Evolutionary conservation across 192 early-diverging fungal genomes (phyloP).

Genomic region (Entomortierella parvispora): DNA sequence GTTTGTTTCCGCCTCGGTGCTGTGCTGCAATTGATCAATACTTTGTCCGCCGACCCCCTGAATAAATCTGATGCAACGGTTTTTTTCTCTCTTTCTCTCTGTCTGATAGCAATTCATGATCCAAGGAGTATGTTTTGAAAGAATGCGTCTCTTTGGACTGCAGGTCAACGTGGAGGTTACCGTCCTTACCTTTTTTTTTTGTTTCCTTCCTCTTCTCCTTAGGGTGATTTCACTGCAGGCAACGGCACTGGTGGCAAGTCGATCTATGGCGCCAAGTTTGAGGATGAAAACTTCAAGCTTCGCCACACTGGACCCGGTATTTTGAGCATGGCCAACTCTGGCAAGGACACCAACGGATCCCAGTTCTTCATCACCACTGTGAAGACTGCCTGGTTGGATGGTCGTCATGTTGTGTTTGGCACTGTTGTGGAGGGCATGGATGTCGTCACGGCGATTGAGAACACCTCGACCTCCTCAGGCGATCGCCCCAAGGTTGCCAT

Average conservation of each 20-base stretch:
- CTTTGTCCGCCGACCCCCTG: neutral
- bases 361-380: conserved; percentile 96
- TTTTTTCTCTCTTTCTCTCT: conserved; percentile 1
- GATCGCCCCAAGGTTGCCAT: conserved; percentile 75
- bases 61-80: neutral
- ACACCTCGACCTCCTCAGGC: conserved; percentile 64
- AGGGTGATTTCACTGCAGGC: conserved; percentile 75
- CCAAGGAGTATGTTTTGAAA: conserved; percentile 46
- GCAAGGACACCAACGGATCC: conserved; percentile 83
- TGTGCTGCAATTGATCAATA: neutral
- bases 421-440: conserved; percentile 82
- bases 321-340: conserved; percentile 85
- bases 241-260: conserved; percentile 84
- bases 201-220: conserved; percentile 54
- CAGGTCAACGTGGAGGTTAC: no score
- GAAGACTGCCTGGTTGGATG: conserved; percentile 87
- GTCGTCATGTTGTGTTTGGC: conserved; percentile 95
- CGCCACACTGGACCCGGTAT: conserved; percentile 85
- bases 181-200: no score
- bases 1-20: conserved; percentile 36
- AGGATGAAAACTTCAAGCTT: conserved; percentile 88
- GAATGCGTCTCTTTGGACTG: no score
- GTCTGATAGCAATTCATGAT: conserved; percentile 56
- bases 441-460: conserved; percentile 82
- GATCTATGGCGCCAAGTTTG: conserved; percentile 81